Conservation (phyloP, 305 asterid species). For the Fraxinus xanthoxyloides region DNA sequence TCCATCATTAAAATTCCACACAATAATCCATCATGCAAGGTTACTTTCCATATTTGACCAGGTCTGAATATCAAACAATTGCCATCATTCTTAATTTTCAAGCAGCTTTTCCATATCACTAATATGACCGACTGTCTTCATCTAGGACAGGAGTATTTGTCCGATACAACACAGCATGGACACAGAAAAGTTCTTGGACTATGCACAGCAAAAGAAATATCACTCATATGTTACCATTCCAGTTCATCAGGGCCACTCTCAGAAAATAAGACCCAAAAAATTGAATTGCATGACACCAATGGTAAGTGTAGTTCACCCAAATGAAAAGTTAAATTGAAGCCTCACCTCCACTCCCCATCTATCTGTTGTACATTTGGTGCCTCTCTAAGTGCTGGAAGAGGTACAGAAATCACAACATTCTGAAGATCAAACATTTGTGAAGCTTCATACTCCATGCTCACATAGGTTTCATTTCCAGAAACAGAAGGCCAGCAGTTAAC, state of each 20-base stretch:
- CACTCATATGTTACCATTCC: background rate
- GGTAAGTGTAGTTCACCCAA: background rate
- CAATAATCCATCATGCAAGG: background rate
- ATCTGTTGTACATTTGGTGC: constrained; percentile 71
- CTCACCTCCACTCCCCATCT: constrained; percentile 92
- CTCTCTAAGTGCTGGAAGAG: constrained; percentile 88
- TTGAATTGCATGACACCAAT: constrained; percentile 3
- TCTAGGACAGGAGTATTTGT: background rate
- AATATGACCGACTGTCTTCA: background rate
- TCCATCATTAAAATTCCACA: background rate
- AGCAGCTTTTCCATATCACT: background rate
- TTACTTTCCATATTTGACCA: background rate
- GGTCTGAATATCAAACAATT: background rate
- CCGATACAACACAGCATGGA: background rate
- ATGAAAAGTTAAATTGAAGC: constrained; percentile 20
- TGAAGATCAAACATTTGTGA: constrained; percentile 64
- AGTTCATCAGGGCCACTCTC: background rate
- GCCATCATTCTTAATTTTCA: background rate
- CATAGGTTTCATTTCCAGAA: constrained; percentile 70
- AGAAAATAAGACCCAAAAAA: background rate
- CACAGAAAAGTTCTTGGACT: background rate
- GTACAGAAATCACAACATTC: constrained; percentile 80
- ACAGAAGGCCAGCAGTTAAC: constrained; percentile 91
- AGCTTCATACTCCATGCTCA: constrained; percentile 75
- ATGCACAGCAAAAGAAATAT: background rate